phyloP scores from a whole-genome alignment of 129 eudicot species.

The Saposhnikovia divaricata region DNA sequence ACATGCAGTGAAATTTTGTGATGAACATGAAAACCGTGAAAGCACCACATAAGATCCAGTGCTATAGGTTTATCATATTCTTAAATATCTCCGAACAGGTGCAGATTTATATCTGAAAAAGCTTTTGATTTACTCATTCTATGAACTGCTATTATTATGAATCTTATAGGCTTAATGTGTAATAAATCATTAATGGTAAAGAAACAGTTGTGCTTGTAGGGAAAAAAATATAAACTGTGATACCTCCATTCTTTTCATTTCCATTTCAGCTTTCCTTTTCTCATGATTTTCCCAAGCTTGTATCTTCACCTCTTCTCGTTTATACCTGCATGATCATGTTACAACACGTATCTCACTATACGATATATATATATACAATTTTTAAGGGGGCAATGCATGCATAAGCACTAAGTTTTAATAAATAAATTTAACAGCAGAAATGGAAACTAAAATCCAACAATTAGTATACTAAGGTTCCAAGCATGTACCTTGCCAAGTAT shows the following conservation, averaged over 20 bases:
- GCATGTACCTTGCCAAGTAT: conserved; percentile 73
- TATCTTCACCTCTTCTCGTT: conserved; percentile 87
- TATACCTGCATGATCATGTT: conserved; percentile 42
- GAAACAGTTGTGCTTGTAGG: background rate
- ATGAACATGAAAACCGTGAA: background rate
- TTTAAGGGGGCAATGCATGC: background rate
- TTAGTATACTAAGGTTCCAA: background rate
- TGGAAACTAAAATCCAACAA: background rate
- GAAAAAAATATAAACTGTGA: background rate
- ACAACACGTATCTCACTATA: background rate
- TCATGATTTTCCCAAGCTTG: conserved; percentile 98
- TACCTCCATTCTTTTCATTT: conserved; percentile 91
- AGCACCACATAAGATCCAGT: background rate
- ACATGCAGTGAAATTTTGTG: background rate
- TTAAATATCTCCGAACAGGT: background rate
- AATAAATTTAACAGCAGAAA: too few relatives aligned
- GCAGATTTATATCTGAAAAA: background rate
- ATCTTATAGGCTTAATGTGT: too few relatives aligned
- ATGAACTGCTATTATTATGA: background rate
- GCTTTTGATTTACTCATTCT: background rate
- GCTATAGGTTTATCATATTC: background rate
- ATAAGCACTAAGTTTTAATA: background rate
- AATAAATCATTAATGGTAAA: background rate
- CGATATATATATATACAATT: background rate
- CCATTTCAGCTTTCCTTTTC: conserved; percentile 91